These are phyloP conservation scores for Camelina neglecta DNA, from an alignment of 345 rosid genomes.

Conservation along the genomic window DNA sequence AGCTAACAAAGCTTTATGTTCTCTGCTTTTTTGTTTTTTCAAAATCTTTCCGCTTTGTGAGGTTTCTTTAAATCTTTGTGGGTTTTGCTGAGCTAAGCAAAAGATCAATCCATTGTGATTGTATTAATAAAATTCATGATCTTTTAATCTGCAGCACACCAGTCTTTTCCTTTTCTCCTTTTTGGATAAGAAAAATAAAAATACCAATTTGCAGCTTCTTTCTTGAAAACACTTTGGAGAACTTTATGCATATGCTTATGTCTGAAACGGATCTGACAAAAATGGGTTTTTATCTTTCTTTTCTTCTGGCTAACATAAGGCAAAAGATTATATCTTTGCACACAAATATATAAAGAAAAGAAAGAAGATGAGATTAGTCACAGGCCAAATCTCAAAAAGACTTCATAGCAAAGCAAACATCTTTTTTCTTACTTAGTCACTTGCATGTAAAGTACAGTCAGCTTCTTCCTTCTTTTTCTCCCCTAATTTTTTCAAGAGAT, in stretches of 20 bases:
- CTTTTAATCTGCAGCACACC: constrained; percentile 24
- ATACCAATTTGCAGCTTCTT: constrained; percentile 41
- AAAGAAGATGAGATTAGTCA: constrained; percentile 34
- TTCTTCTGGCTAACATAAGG: constrained; percentile 9
- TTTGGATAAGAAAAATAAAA: constrained; percentile 38
- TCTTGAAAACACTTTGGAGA: constrained; percentile 38
- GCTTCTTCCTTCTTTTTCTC: constrained; percentile 39
- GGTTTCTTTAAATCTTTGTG: constrained; percentile 37
- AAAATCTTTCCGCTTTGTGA: constrained; percentile 39
- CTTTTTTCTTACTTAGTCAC: constrained; percentile 43
- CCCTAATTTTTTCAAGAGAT: constrained; percentile 35
- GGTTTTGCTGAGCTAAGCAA: constrained; percentile 48
- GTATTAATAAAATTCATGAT: constrained; percentile 23
- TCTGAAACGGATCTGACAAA: constrained; percentile 46
- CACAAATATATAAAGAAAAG: constrained; percentile 12
- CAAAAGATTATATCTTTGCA: constrained; percentile 35
- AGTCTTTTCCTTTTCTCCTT: constrained; percentile 40
- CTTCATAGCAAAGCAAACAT: constrained; percentile 68
- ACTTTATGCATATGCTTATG: constrained; percentile 47
- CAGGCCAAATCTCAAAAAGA: constrained; percentile 44
- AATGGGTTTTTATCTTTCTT: constrained; percentile 18
- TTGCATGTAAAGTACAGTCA: constrained; percentile 48
- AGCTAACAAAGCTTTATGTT: constrained; percentile 38
- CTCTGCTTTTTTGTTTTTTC: constrained; percentile 37
- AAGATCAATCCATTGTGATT: constrained; percentile 25